phyloP scores from a whole-genome alignment of 2,329 filamentous ascomycete genomes.

The Teratosphaeria viscida region DNA sequence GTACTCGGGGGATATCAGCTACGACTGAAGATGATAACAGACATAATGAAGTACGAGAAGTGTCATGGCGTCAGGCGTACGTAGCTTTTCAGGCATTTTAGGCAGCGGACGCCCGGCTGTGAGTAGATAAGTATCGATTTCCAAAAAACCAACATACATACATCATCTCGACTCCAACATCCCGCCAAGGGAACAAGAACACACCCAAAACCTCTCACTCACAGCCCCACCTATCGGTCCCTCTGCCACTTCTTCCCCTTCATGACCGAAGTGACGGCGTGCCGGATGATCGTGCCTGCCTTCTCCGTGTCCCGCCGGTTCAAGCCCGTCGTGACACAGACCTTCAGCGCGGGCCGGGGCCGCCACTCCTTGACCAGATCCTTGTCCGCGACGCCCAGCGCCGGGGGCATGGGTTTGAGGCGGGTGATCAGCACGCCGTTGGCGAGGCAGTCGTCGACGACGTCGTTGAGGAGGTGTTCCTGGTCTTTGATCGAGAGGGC shows the following conservation, averaged over 20 bases:
- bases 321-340: conserved; percentile 79
- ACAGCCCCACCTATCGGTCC: background rate
- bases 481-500: conserved; percentile 62
- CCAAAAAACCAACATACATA: too few relatives aligned
- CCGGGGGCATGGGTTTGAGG: conserved; percentile 61
- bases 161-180: too few relatives aligned
- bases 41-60: too few relatives aligned
- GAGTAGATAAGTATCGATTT: too few relatives aligned
- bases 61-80: too few relatives aligned
- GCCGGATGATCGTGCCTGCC: conserved; percentile 74
- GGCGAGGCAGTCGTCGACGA: conserved; percentile 82
- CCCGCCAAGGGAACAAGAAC: background rate
- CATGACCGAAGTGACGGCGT: conserved; percentile 91
- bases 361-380: conserved; percentile 53
- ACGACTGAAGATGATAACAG: too few relatives aligned
- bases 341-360: conserved; percentile 73
- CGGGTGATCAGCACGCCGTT: conserved; percentile 87
- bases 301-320: conserved; percentile 95
- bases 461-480: conserved; percentile 74
- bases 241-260: conserved; percentile 32
- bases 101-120: too few relatives aligned
- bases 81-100: too few relatives aligned
- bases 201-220: background rate
- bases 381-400: conserved; percentile 51
- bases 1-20: too few relatives aligned